Conservation (phyloP, 2,329 filamentous ascomycete species). For the Cercospora berteroae region DNA sequence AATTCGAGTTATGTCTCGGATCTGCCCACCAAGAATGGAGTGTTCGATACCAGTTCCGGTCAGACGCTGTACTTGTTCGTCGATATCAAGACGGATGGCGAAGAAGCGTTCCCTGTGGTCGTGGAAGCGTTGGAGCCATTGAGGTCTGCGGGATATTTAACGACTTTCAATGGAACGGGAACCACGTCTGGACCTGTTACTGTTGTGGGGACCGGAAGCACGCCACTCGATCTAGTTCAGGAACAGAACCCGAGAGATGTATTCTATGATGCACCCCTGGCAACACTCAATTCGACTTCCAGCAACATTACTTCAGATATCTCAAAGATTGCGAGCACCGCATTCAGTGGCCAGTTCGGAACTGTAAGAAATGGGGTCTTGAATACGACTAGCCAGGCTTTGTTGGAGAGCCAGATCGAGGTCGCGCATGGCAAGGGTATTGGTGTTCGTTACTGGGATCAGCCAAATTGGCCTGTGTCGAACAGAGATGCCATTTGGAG, state of each 20-base stretch:
- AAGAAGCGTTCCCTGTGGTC: conserved; percentile 56
- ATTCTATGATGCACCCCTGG: conserved; percentile 61
- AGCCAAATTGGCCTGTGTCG: conserved; percentile 59
- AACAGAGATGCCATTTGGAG: conserved; percentile 60
- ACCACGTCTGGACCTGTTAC: conserved; percentile 55
- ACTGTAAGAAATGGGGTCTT: conserved; percentile 40
- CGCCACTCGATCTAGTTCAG: conserved; percentile 48
- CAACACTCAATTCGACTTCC: conserved; percentile 44
- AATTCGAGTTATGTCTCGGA: conserved; percentile 48
- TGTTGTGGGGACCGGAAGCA: conserved; percentile 62
- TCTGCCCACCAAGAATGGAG: conserved; percentile 54
- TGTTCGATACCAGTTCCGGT: conserved; percentile 55
- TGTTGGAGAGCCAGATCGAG: conserved; percentile 53
- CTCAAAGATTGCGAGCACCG: conserved; percentile 55
- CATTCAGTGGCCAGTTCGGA: conserved; percentile 48
- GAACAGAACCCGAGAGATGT: conserved; percentile 45
- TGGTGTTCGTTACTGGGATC: conserved; percentile 61
- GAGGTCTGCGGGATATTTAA: conserved; percentile 53
- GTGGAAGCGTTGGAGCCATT: conserved; percentile 58
- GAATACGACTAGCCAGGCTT: conserved; percentile 51
- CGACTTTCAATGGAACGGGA: conserved; percentile 50
- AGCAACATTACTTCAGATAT: conserved; percentile 49
- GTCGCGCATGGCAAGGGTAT: conserved; percentile 58
- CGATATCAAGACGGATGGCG: conserved; percentile 60
- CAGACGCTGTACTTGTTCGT: conserved; percentile 66